Base-by-base conservation (phyloP, 352 stramenopile species). In the Globisporangium carolinianum region DNA sequence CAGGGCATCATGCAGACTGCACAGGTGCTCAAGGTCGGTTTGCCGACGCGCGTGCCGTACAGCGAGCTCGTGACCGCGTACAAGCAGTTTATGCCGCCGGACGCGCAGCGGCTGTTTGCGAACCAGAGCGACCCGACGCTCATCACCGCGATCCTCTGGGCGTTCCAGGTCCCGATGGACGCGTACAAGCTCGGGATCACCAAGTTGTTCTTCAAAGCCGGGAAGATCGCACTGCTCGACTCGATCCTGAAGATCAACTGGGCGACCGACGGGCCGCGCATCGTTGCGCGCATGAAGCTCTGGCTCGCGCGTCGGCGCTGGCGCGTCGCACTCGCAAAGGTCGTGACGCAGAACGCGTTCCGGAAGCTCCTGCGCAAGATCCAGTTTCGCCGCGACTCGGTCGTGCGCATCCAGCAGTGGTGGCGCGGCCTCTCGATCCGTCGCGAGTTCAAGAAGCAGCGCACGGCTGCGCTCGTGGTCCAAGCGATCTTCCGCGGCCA, bases 1-100 rank as follows among this genome's bases (percentile, higher is more conserved):
- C 73, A 91, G 32, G 85, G 82, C 39, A 93, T 96, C 52, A 83
- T 94, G 66, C 81, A 92, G 61, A 96, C 86, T 1, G 86, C 79
- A n/a, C 77, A 96, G 43, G 81, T 96, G 63, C 76, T 96, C 43
- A 94, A 93, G 69, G 75, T 90, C 17, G 86, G 86, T 5, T 62
- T 94, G 37, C 86, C 86, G 5, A 96, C 86, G 36, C 79, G 86
- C 60, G 76, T 96, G 46, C 61, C 65, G 35, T 96, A 94, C 77
- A 71, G 57, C 5, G 85, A 94, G 32, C 68, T 96, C 14, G 73
- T 78, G 32, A 59, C 63, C 7, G 73, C 73, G 36, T 94, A 87
- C 77, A 87, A 80, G 69, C 83, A 73, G 60, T 75, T 72, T 51
- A 83, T 89, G 70, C 78, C 75, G 24, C 73, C 73, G 18, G 79